Evolutionary conservation across 2,329 filamentous ascomycete genomes (phyloP), one percentile per base, ranked within the genome.

Genomic region (Fusarium transvaalense): DNA sequence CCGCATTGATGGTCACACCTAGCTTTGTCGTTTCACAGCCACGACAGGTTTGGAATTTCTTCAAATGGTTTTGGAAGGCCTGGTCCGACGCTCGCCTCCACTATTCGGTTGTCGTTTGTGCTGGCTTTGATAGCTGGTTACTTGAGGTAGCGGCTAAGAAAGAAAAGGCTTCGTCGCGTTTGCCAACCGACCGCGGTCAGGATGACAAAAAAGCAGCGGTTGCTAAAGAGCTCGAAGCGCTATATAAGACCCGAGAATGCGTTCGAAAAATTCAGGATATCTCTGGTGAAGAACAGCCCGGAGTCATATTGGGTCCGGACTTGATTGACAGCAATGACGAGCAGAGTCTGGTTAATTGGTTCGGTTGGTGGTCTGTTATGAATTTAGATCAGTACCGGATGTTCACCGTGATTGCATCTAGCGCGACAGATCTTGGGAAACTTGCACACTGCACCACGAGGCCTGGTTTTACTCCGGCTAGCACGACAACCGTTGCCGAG

Each of bases 301-400:
- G 81, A 5, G 69, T 89, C 8, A 73, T 85, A 3, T 83, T 82
- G 72, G 84, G 84, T 0, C 82, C 82, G 15, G 70, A 78, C 5
- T 75, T 66, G 2, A 85, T 90, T 45, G 83, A 88, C 56, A 79
- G 82, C 1, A 85, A 86, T 56, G 87, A 90, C 63, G 88, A 91
- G 71, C 85, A 89, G 71, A 88, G 84, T 58, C 77, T 91, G 29
- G 82, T 90, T 12, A 87, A 89, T 64, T 89, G 86, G 84, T 90
- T 89, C 73, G 86, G 85, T 2, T 85, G 81, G 75, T 90, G 88
- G 88, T 80, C 86, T 1, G 77, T 81, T 32, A 62, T 75, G 56
- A 82, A 83, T 31, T 71, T 87, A 35, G 83, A 88, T 58, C 76
- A 77, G 39, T 86, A 83, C 69, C 83, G 86, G 32, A 84, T 82